Evolutionary conservation across 108 stramenopile species (phyloP), one percentile per base, ranked within the genome.

Genomic region (Conticribra guillardii): DNA sequence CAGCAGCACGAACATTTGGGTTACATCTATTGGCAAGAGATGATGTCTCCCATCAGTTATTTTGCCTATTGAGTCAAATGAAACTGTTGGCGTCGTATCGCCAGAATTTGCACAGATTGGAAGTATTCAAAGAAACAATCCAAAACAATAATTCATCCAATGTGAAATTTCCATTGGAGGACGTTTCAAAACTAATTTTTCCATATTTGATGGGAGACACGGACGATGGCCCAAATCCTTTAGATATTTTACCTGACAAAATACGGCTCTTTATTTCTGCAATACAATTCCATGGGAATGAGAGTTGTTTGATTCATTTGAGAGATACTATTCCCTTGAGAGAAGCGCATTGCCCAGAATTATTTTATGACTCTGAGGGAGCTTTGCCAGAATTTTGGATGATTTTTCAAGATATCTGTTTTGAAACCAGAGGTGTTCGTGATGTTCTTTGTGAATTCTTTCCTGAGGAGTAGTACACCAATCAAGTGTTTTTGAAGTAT

Each of bases 221-320:
- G 24, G 62, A 63, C 2, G 62, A 48, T 41, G 37, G 11, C 37
- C 11, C 37, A 41, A 9, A 5, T 9, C 37, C 5, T 9, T 5
- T 41, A 24, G 26, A 29, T 1, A 50, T 15, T 22, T 8, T 27
- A 2, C 15, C 46, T 5, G 45, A 63, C 5, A 23, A 24, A 4
- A 63, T 63, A 26, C 44, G 27, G 21, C 26, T 19, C 37, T 17
- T 27, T 5, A 14, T 63, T 15, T 18, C 15, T 27, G 62, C 26
- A 3, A 48, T 63, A n/a, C 17, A 30, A 14, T 22, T 26, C 21
- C 11, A 47, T 30, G 62, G 62, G 11, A 27, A 63, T 27, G 45
- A 26, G 24, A 50, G 45, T 22, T 63, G 26, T 27, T 24, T 63
- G 62, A 50, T 63, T 4, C 62, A 63, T 63, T 50, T 46, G 62